Percentiles rank a stretch among this genome's conserved stretches.
Evolutionary conservation across 31 red algal species (phyloP).

Genomic region (Porphyra umbilicalis): DNA sequence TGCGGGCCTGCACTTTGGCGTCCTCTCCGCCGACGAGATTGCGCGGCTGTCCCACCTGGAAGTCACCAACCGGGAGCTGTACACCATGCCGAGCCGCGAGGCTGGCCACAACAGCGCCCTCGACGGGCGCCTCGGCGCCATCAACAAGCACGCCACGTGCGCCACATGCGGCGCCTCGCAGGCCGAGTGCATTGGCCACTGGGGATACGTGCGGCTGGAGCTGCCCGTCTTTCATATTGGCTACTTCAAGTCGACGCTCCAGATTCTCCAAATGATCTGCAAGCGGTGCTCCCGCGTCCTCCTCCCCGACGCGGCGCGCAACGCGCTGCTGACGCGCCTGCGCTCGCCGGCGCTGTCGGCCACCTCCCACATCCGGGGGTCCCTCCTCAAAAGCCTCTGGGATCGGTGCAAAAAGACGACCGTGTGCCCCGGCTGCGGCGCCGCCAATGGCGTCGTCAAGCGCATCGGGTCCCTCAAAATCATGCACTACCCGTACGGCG

Average conservation of each 20-base stretch:
- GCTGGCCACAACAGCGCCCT: conserved; percentile 62
- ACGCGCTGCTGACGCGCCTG: conserved; percentile 17
- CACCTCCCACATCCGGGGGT: conserved; percentile 57
- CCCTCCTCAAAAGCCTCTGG: conserved; percentile 54
- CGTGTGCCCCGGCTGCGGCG: conserved; percentile 60
- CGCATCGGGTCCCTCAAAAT: conserved; percentile 66
- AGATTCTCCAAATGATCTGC: conserved; percentile 93
- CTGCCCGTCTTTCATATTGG: conserved; percentile 95
- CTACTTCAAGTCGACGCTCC: conserved; percentile 76
- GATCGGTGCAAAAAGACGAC: conserved; percentile 58
- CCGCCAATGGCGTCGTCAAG: conserved; percentile 80
- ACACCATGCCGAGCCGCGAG: conserved; percentile 45
- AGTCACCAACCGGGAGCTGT: conserved; percentile 63
- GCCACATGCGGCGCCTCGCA: conserved; percentile 79
- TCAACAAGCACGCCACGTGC: conserved; percentile 72
- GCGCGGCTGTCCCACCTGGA: conserved; percentile 61
- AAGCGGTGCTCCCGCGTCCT: conserved; percentile 84
- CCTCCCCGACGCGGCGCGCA: conserved; percentile 12
- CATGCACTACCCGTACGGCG: conserved; percentile 72
- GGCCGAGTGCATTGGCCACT: conserved; percentile 89
- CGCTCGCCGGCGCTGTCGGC: conserved; percentile 23
- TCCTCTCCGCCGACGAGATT: conserved; percentile 87
- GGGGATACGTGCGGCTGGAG: conserved; percentile 78
- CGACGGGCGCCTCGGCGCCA: conserved; percentile 83
- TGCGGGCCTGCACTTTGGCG: conserved; percentile 66